These are phyloP conservation scores for Draba incana DNA, from an alignment of 345 rosid genomes.

Conservation along the genomic window DNA sequence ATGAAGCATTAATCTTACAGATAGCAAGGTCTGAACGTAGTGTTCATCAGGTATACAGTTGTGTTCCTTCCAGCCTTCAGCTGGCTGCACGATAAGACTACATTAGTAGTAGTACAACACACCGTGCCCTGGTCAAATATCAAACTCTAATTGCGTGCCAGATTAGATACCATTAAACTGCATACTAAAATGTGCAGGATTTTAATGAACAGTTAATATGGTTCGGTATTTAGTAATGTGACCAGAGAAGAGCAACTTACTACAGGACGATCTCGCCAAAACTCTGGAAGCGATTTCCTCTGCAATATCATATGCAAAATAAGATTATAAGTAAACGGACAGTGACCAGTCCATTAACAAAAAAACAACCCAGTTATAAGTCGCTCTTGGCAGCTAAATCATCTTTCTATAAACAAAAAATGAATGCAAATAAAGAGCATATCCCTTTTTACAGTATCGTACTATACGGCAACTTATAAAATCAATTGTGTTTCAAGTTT, in stretches of 20 bases:
- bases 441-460: not conserved
- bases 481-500: not conserved
- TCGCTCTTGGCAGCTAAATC: constrained; percentile 3
- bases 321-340: constrained; percentile 8
- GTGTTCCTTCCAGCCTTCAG: constrained; percentile 80
- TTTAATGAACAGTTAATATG: not conserved
- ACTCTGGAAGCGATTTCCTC: constrained; percentile 88
- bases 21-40: constrained; percentile 87
- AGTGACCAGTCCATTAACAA: constrained; percentile 15
- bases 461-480: not conserved
- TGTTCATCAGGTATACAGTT: constrained; percentile 98
- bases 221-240: not conserved
- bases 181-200: constrained; percentile 2
- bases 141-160: not conserved
- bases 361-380: constrained; percentile 24
- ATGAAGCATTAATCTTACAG: constrained; percentile 59
- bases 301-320: constrained; percentile 46
- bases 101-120: constrained; percentile 19
- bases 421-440: not conserved
- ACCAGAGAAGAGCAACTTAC: constrained; percentile 55
- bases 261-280: constrained; percentile 84
- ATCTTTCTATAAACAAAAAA: not conserved
- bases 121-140: constrained; percentile 8
- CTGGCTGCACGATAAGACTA: constrained; percentile 58
- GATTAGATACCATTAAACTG: not conserved